These are phyloP conservation scores for Botryotinia narcissicola DNA, from an alignment of 2,329 filamentous ascomycete species.

Conservation along the genomic window DNA sequence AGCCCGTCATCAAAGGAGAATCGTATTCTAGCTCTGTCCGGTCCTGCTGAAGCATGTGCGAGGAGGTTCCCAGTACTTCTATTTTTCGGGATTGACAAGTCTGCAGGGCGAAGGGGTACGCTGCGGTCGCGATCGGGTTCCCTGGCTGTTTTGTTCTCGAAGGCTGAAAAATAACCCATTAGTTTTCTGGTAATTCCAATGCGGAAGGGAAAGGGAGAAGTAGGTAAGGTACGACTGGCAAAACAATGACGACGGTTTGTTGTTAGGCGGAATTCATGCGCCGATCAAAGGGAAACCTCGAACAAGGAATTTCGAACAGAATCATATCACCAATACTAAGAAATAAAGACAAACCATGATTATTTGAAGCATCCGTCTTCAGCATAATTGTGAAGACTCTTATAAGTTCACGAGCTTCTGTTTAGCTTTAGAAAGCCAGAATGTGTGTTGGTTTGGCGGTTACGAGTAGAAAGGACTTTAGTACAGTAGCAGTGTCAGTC, in stretches of 20 bases:
- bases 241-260: not conserved
- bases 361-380: conserved; percentile 36
- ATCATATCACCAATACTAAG: not conserved
- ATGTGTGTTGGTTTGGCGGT: conserved; percentile 10
- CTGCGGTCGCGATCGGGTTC: conserved; percentile 27
- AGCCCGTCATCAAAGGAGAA: conserved; percentile 74
- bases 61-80: conserved; percentile 62
- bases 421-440: not conserved
- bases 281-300: conserved; percentile 20
- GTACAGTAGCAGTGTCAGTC: not conserved
- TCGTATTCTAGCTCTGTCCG: conserved; percentile 57
- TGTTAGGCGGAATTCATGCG: conserved; percentile 16
- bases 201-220: conserved; percentile 10
- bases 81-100: conserved; percentile 57
- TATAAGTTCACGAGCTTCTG: conserved; percentile 5
- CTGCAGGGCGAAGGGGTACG: conserved; percentile 25
- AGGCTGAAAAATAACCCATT: conserved; percentile 27
- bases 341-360: conserved; percentile 33
- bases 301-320: conserved; percentile 1
- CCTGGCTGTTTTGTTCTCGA: conserved; percentile 29
- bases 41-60: conserved; percentile 41
- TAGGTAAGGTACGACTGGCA: not conserved
- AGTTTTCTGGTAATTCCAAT: conserved; percentile 19
- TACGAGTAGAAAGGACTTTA: not conserved
- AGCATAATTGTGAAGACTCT: conserved; percentile 35